Base-by-base conservation (phyloP, 192 early-diverging fungal species). In the Ambispora gerdemannii region DNA sequence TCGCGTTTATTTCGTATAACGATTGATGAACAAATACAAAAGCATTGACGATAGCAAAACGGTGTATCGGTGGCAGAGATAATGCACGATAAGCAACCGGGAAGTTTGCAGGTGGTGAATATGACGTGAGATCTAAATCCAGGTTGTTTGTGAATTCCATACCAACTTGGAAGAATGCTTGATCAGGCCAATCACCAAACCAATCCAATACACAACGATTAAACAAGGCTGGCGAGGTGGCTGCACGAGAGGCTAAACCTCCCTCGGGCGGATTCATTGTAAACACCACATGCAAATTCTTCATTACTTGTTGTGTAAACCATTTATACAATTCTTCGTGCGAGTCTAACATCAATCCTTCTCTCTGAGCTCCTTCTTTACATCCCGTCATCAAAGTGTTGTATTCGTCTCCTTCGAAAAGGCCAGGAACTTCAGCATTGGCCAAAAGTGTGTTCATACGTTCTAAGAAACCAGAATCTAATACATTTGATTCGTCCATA, bases 181-280 rank as follows among this genome's bases (percentile, higher is more conserved):
- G 94, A 74, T 95, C 91, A 0, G 93, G 89, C 97, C 97, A 98
- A 77, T 98, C 98, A 59, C 97, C 98, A 56, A 98, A 97, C 97
- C 98, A 98, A 81, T 99, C 95, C 28, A 99, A 80, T 50, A 99
- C 98, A 82, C 98, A 99, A 74, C 98, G 93, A 75, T 99, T 99
- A 89, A 99, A 99, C 78, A 99, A 85, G 17, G 98, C 98, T 33
- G 98, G 98, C 11, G 95, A 97, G 3, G 97, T 98, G 19, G 98
- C 96, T 0, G 96, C 95, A 31, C 95, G 89, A 20, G 90, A 89
- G 3, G 92, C 93, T 20, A 98, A 81, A 27, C 92, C 95, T 22
- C 85, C 92, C 65, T 93, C 90, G 0, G 98, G 98, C 17, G 98
- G 98, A 76, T 99, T 99, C 98, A 99, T 99, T 13, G 98, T 99